Base-by-base conservation (phyloP, 495 filamentous ascomycete genomes). In the Hypoxylon fragiforme region DNA sequence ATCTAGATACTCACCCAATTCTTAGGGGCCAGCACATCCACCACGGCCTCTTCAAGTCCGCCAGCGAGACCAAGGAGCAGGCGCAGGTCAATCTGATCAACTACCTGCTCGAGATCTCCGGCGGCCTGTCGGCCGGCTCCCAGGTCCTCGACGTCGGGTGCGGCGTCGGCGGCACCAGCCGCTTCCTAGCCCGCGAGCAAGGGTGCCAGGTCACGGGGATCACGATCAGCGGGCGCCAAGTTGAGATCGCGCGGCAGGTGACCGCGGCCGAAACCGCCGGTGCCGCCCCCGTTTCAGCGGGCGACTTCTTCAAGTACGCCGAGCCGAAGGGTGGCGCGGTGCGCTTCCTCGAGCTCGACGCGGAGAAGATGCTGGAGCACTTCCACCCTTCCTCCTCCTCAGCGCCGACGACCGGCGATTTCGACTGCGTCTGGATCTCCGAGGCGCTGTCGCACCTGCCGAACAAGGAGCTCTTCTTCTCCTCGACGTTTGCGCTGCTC, bases 1-100 rank as follows among this genome's bases (percentile, higher is more conserved):
- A 12, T 44, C 12, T n/a, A n/a, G 15, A n/a, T 18, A 38, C 45
- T 3, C 14, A 36, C 9, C 3, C 13, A 3, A 35, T 41, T 14
- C 3, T 15, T 44, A 83, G 79, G 81, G 81, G 81, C 28, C 80
- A 83, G 50, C 81, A 83, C 59, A 82, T 83, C 58, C 81, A 83
- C 53, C 81, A 83, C 55, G 81, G 81, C 21, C 74, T 76, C 59
- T 78, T 76, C 73, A 60, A 45, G 21, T 57, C 62, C 8, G 67
- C 78, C 30, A 70, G 65, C 15, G 67, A 70, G 31, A 71, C 68
- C 40, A 81, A 82, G 59, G 79, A 82, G 57, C 71, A 71, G 18
- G 72, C 76, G 7, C 77, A 81, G 56, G 39, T 78, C 35, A 76
- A 79, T 57, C 68, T 81, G 20, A 78, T 77, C 58, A 66, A 70